Evolutionary conservation across 441 rosid genomes (phyloP), one percentile per base, ranked within the genome.

Genomic region (Pelargonium australe): DNA sequence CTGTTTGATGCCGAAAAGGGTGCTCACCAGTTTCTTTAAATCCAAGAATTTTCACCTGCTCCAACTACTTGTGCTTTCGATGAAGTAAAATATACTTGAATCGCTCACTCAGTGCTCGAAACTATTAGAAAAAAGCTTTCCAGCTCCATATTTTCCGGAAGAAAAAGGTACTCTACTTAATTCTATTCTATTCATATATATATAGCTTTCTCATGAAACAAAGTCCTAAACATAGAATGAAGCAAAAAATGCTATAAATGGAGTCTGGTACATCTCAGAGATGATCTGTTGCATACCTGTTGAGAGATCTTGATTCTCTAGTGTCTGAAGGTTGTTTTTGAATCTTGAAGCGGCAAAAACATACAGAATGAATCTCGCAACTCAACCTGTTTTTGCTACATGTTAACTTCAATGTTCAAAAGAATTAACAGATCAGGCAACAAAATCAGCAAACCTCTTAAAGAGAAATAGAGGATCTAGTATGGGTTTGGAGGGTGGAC

Each of bases 241-340:
- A 25, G 43, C 41, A 34, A 57, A 57, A 57, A 16, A 16, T 7
- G 13, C 9, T 6, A 40, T 14, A 1, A 65, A 19, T 25, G 43
- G 61, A 17, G 16, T 7, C 6, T 19, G 23, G 16, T 40, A 40
- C 10, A 40, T 40, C 43, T 7, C 43, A 40, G 43, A 25, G 16
- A 45, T 23, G 62, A 63, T 17, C 34, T 11, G 14, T 12, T 70
- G 17, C 68, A 49, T 70, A 7, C 73, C 73, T 63, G 19, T 43
- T 49, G 72, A 40, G 58, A 61, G 62, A 57, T 57, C 62, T 57
- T 57, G 28, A 57, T 7, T 57, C 13, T 55, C 8, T 43, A 1
- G 45, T 6, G 11, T 6, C 45, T 9, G 9, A 41, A 5, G 45
- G 11, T 40, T 40, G 43, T 40, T 13, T 0, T 45, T 9, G 12